Evolutionary conservation across 208 protist species (phyloP), one percentile per base, ranked within the genome.

Genomic region (Crithidia bombi): DNA sequence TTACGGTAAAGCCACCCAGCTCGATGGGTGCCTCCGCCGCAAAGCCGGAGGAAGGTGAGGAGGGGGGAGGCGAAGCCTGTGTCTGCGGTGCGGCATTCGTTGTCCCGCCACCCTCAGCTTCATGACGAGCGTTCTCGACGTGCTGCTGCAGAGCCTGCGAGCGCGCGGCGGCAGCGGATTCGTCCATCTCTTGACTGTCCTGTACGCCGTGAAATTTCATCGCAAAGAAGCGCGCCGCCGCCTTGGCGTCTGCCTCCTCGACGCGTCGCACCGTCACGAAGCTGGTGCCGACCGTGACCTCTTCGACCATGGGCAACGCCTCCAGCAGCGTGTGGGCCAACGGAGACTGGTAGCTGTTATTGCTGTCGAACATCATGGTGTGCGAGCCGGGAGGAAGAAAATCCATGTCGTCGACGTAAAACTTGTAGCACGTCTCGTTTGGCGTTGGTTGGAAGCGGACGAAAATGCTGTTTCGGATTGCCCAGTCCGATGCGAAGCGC

Each of bases 251-350:
- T 14, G 74, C 68, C 55, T 76, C 64, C 47, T 89, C 85, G 4
- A 94, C 89, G 17, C 87, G 85, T 26, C 81, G 75, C 55, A 96
- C 89, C 23, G 91, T 96, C 47, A 96, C 78, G 65, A 96, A 96
- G 39, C 65, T 56, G 10, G 26, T 21, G 7, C 89, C 89, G 30
- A 96, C 77, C 0, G 91, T 94, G 17, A 96, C 91, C 73, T 94
- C 91, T 81, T 96, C 86, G 47, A 96, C 86, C 89, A 94, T 94
- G 11, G 91, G 91, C 44, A 96, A 69, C 19, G 78, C 73, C 19
- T 76, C 56, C 25, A 96, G 74, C 49, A 96, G 55, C 1, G 78
- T 58, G 38, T 85, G 79, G 14, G 91, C 91, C n/a, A 96, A 72
- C 2, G 91, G 83, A 2, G 86, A 93, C 54, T 93, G 85, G 62